Base-by-base conservation (phyloP, 768 basidiomycete genomes). In the Asterophora parasitica region DNA sequence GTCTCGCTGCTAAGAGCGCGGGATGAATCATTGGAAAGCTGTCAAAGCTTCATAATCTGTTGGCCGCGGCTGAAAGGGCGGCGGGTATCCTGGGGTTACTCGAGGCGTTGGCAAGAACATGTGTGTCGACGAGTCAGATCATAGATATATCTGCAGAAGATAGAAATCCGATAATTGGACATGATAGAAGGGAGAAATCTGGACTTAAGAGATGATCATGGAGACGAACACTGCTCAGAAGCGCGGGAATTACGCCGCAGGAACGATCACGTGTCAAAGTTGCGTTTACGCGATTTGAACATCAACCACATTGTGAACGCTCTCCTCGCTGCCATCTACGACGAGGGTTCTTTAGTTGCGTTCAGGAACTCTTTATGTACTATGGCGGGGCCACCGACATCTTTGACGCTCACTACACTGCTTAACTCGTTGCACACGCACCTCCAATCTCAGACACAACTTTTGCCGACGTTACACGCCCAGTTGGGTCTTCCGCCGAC, bases 401-500 rank as follows among this genome's bases (percentile, higher is more conserved):
- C 65, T 7, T 56, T 61, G 53, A 61, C 67, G 9, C 58, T 90
- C 39, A 88, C 83, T 31, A 72, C 83, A 9, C 75, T 92, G 12
- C 74, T 92, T 7, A 81, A 86, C 61, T 84, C 88, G 16, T 65
- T 93, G 20, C 87, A 91, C 54, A 75, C 81, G 2, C 85, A 88
- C 62, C 70, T 92, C 4, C 85, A 87, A 63, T 68, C 82, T 1
- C 91, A 94, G 65, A 90, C 88, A 0, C 83, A 87, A 52, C 73
- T 90, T 27, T 72, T 95, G 2, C 90, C 90, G 12, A 81, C 83
- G 6, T 72, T 95, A 4, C 91, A 94, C 65, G 74, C 79, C 1
- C 89, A 89, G 59, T 85, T 95, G 12, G 91, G 89, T 27, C 75
- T 94, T 11, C 89, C 92, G 7, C 66, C 80, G 20, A 81, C 82